phyloP scores from a whole-genome alignment of 2,329 filamentous ascomycete genomes.

The Penicillium sp. region DNA sequence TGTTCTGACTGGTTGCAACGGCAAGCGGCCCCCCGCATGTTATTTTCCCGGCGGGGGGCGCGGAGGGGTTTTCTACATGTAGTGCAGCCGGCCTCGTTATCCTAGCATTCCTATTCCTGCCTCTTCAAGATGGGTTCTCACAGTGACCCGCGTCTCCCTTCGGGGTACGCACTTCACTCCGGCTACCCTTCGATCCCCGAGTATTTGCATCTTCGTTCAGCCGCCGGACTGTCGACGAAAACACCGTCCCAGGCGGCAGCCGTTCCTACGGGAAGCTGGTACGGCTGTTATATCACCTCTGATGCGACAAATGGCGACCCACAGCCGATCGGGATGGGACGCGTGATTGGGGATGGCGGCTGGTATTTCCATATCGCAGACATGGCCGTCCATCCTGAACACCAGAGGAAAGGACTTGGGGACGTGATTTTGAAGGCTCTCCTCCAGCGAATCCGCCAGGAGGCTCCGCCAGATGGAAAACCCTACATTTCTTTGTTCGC shows the following conservation, averaged over 20 bases:
- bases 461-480: slow-evolving; percentile 33
- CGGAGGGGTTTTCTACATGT: too few species aligned
- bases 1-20: too few species aligned
- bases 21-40: too few species aligned
- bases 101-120: too few species aligned
- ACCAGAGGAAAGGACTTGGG: slow-evolving; percentile 51
- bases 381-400: slow-evolving; percentile 51
- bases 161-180: slow-evolving; percentile 37
- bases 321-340: slow-evolving; percentile 48
- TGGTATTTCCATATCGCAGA: slow-evolving; percentile 54
- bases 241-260: slow-evolving; percentile 39
- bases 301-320: slow-evolving; percentile 6
- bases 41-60: too few species aligned
- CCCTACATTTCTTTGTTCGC: slow-evolving; percentile 50
- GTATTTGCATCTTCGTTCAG: slow-evolving; percentile 41
- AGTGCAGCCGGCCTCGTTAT: too few species aligned
- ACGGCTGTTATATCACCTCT: slow-evolving; percentile 43
- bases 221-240: slow-evolving; percentile 38
- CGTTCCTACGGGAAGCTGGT: slow-evolving; percentile 42
- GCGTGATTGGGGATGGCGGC: slow-evolving; percentile 52
- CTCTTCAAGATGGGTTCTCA: not conserved
- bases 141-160: slow-evolving; percentile 23
- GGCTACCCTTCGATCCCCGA: slow-evolving; percentile 36
- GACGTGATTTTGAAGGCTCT: slow-evolving; percentile 47
- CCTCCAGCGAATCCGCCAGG: slow-evolving; percentile 36